phyloP scores from a whole-genome alignment of 345 rosid genomes.

The Sapria himalayana region DNA sequence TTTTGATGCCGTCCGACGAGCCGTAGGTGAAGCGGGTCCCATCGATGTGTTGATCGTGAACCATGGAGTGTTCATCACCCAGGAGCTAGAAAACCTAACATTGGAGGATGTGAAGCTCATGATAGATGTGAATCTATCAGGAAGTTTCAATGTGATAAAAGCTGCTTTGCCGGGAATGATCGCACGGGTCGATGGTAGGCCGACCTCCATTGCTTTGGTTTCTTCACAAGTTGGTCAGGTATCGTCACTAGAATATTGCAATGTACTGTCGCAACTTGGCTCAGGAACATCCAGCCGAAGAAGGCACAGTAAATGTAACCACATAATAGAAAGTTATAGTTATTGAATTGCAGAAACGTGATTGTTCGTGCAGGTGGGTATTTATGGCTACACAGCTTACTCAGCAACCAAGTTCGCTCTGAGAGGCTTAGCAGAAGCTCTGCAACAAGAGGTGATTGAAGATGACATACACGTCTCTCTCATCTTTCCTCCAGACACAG shows the following conservation, averaged over 20 bases:
- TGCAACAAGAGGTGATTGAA: constrained; percentile 74
- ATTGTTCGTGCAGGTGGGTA: constrained; percentile 39
- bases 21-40: constrained; percentile 33
- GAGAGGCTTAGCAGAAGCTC: constrained; percentile 71
- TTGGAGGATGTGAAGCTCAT: constrained; percentile 54
- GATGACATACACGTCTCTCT: constrained; percentile 62
- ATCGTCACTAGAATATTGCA: too few species aligned
- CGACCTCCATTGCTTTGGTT: constrained; percentile 47
- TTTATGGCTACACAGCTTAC: constrained; percentile 78
- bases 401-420: constrained; percentile 75
- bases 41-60: constrained; percentile 65
- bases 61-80: constrained; percentile 47
- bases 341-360: too few species aligned
- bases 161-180: constrained; percentile 74
- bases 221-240: constrained; percentile 94
- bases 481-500: constrained; percentile 70
- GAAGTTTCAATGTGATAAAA: constrained; percentile 62
- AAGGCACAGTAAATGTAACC: too few species aligned
- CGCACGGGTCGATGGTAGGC: constrained; percentile 22
- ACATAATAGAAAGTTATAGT: too few species aligned
- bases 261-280: too few species aligned
- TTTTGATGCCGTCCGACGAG: constrained; percentile 29
- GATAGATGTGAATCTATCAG: constrained; percentile 63
- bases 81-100: constrained; percentile 39
- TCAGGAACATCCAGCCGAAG: too few species aligned